A percentile compares a stretch with the other conserved stretches of the same genome.
Evolutionary conservation across 768 basidiomycete species (phyloP).

Genomic region (Lentinula edodes): DNA sequence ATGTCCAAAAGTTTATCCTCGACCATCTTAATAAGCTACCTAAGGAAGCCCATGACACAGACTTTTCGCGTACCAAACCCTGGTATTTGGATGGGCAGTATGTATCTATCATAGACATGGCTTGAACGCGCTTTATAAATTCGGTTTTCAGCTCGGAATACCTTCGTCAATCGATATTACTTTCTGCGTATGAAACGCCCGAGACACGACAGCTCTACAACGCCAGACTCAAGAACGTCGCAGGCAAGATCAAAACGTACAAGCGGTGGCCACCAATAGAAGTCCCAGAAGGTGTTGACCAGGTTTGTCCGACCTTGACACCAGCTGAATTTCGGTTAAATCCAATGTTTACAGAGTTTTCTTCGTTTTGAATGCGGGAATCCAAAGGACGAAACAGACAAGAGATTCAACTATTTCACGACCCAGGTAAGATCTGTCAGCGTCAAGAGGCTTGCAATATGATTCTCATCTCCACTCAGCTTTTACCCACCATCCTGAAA

Average conservation of each 20-base stretch:
- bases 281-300: slow-evolving; percentile 80
- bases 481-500: slow-evolving; percentile 78
- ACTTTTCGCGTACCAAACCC: slow-evolving; percentile 95
- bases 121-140: not conserved
- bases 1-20: slow-evolving; percentile 66
- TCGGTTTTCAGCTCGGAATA: slow-evolving; percentile 57
- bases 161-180: slow-evolving; percentile 83
- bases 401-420: slow-evolving; percentile 83
- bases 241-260: slow-evolving; percentile 74
- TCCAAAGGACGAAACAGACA: slow-evolving; percentile 77
- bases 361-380: slow-evolving; percentile 66
- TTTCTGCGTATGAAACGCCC: slow-evolving; percentile 86
- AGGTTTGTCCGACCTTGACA: slow-evolving; percentile 37
- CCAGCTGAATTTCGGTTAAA: not conserved
- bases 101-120: slow-evolving; percentile 20
- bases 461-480: slow-evolving; percentile 31
- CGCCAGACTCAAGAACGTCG: slow-evolving; percentile 69
- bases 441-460: not conserved
- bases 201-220: slow-evolving; percentile 83
- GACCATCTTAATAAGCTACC: slow-evolving; percentile 84
- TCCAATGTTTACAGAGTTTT: slow-evolving; percentile 48
- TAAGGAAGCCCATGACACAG: slow-evolving; percentile 87
- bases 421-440: slow-evolving; percentile 52
- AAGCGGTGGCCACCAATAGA: slow-evolving; percentile 65
- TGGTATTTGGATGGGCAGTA: slow-evolving; percentile 97